These are phyloP conservation scores for Aspergillus latus DNA, from an alignment of 2,329 filamentous ascomycete species.

Conservation along the genomic window DNA sequence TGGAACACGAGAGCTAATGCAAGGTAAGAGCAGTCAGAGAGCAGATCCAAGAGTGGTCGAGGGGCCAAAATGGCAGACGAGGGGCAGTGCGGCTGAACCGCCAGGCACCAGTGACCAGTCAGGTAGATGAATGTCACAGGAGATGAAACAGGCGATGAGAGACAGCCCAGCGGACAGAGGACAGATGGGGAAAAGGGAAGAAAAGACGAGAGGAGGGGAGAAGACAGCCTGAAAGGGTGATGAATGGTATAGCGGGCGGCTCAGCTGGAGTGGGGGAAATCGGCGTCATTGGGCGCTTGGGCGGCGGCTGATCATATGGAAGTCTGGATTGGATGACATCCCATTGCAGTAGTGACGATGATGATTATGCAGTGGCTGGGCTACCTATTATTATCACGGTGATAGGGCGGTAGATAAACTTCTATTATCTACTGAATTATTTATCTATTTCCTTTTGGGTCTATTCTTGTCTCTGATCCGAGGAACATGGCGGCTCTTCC, in stretches of 20 bases:
- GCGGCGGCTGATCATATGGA: constrained; percentile 16
- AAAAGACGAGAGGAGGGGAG: constrained; percentile 10
- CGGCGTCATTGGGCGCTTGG: constrained; percentile 19
- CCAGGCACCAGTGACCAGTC: constrained; percentile 4
- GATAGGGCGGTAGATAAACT: neutral
- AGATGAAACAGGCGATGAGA: constrained; percentile 5
- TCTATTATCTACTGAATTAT: too few relatives aligned
- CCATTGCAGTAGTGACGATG: neutral
- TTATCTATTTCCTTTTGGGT: too few relatives aligned
- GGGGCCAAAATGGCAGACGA: constrained; percentile 1
- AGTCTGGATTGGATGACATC: neutral
- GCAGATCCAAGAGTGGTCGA: neutral
- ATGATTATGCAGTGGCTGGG: constrained; percentile 4
- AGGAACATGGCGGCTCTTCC: too few relatives aligned
- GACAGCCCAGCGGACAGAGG: neutral
- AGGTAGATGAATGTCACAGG: neutral
- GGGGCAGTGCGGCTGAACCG: neutral
- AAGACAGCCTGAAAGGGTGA: neutral
- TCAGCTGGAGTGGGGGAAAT: constrained; percentile 25
- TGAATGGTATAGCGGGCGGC: constrained; percentile 16
- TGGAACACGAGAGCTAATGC: constrained; percentile 10
- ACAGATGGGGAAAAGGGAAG: constrained; percentile 8
- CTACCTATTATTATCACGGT: neutral
- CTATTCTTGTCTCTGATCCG: too few relatives aligned
- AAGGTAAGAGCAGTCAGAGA: constrained; percentile 5